Percentiles rank a stretch among this genome's conserved stretches.
Evolutionary conservation across 768 basidiomycete genomes (phyloP).

Genomic region (Leucosporidium scottii): DNA sequence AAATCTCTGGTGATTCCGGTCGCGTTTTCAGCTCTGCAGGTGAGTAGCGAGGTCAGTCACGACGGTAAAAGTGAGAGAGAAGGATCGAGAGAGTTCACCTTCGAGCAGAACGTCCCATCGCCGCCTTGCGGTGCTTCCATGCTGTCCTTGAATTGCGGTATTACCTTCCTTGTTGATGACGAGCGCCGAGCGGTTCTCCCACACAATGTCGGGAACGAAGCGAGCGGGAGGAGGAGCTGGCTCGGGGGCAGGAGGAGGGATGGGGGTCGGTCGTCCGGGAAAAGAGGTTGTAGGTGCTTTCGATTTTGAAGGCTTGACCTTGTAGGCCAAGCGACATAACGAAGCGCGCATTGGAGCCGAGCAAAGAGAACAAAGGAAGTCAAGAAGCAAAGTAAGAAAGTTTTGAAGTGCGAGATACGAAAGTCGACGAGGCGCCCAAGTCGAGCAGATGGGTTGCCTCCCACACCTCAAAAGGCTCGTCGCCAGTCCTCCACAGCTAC

Average conservation of each 20-base stretch:
- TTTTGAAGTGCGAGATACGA: not conserved
- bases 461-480: not conserved
- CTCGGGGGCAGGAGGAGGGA: not conserved
- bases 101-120: constrained; percentile 14
- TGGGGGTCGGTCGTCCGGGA: not conserved
- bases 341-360: not conserved
- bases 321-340: not conserved
- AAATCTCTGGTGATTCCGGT: not conserved
- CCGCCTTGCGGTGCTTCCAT: constrained; percentile 5
- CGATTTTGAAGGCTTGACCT: not conserved
- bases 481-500: not conserved
- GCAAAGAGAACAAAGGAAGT: not conserved
- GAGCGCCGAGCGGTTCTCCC: constrained; percentile 3
- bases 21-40: not conserved
- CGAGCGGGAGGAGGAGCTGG: not conserved
- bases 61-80: too few species aligned
- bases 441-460: not conserved
- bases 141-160: constrained; percentile 13
- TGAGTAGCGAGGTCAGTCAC: too few species aligned
- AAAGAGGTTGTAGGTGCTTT: not conserved
- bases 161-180: constrained; percentile 25
- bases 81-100: not conserved
- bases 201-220: constrained; percentile 5
- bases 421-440: not conserved
- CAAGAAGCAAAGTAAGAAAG: not conserved